Percentiles rank a stretch among this genome's conserved stretches.
Conservation (phyloP, 169 alveolate genomes). For the Babesia ovis region DNA sequence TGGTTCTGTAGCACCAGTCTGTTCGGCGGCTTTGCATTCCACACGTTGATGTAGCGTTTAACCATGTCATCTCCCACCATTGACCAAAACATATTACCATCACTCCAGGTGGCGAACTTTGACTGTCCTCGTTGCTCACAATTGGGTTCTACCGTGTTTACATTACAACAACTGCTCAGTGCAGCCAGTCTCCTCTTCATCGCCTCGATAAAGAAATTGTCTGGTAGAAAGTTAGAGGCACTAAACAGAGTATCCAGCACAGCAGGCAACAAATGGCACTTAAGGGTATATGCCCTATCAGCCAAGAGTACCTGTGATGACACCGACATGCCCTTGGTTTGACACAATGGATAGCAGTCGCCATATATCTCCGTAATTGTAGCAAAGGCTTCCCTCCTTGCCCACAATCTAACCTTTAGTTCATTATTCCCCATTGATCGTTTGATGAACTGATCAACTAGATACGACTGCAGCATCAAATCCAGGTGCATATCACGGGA, state of each 20-base stretch:
- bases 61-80: conserved; percentile 53
- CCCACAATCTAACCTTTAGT: conserved; percentile 49
- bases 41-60: conserved; percentile 35
- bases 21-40: conserved; percentile 68
- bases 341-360: conserved; percentile 56
- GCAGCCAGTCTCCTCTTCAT: conserved; percentile 13
- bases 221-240: conserved; percentile 42
- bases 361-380: conserved; percentile 54
- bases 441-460: conserved; percentile 60
- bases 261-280: conserved; percentile 49
- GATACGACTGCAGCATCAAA: conserved; percentile 57
- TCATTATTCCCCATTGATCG: conserved; percentile 55
- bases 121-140: not conserved
- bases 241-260: conserved; percentile 32
- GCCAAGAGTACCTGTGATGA: conserved; percentile 35
- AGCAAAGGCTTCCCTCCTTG: conserved; percentile 55
- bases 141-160: not conserved
- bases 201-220: conserved; percentile 24
- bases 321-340: not conserved
- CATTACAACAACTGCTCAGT: not conserved
- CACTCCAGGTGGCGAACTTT: not conserved
- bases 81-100: conserved; percentile 41
- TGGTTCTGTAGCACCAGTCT: conserved; percentile 56
- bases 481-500: conserved; percentile 59
- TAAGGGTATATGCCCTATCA: conserved; percentile 32